Percentiles rank a stretch among this genome's conserved stretches.
Evolutionary conservation across 164 flowering plant species (phyloP).

Genomic region (Brasenia schreberi): DNA sequence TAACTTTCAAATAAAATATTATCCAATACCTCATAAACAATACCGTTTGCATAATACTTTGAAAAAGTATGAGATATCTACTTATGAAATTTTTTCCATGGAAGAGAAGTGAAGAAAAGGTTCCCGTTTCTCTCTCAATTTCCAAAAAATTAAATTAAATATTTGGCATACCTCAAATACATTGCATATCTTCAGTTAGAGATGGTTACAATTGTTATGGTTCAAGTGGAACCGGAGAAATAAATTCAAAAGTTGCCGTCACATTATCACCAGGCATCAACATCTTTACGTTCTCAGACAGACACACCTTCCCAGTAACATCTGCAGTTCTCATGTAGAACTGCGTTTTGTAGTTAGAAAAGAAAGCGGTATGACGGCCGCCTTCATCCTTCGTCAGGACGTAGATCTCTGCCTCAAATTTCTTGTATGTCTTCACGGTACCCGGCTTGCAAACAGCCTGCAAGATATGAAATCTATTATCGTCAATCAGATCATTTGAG

Average conservation of each 20-base stretch:
- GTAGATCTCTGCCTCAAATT: conserved; percentile 90
- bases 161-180: too few species aligned
- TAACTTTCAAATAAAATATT: too few species aligned
- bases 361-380: conserved; percentile 92
- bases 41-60: too few species aligned
- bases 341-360: conserved; percentile 92
- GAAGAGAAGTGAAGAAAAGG: too few species aligned
- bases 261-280: conserved; percentile 99
- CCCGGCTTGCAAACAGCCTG: conserved; percentile 96
- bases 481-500: too few species aligned
- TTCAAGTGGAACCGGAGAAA: conserved; percentile 75
- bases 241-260: conserved; percentile 81
- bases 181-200: too few species aligned
- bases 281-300: conserved; percentile 96
- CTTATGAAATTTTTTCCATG: too few species aligned
- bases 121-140: too few species aligned
- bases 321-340: conserved; percentile 95
- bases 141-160: too few species aligned
- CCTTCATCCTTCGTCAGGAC: conserved; percentile 98
- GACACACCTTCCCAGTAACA: conserved; percentile 82
- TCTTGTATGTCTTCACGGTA: conserved; percentile 57
- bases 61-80: too few species aligned
- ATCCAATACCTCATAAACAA: too few species aligned
- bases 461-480: not conserved
- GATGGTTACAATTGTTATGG: conserved; percentile 16